Percentiles rank a stretch among this genome's conserved stretches.
phyloP scores from a whole-genome alignment of 345 rosid species.

The Eucalyptus sp. region DNA sequence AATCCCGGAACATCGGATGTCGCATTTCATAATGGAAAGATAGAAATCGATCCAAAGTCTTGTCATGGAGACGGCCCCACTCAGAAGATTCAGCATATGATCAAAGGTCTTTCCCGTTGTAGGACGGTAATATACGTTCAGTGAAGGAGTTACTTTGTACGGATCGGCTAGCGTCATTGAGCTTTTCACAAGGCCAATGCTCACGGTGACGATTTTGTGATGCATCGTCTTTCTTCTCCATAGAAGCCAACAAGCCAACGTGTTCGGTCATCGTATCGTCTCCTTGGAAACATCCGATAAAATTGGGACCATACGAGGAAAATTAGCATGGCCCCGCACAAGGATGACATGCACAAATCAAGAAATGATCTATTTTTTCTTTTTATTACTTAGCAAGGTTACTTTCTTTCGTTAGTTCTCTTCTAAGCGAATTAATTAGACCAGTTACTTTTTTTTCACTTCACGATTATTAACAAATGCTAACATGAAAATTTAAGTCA shows the following conservation, averaged over 20 bases:
- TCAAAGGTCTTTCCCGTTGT: background rate
- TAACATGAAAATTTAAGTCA: background rate
- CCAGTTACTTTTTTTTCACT: background rate
- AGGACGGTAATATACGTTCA: background rate
- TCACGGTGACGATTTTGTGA: no score
- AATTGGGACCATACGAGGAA: background rate
- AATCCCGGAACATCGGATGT: background rate
- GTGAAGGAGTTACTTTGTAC: background rate
- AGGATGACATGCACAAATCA: background rate
- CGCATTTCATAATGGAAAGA: background rate
- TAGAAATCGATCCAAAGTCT: background rate
- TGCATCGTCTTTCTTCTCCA: accelerated
- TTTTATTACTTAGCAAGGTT: background rate
- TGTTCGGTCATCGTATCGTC: background rate
- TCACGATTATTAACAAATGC: background rate
- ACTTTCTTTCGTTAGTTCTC: background rate
- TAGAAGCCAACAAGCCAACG: background rate
- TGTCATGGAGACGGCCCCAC: background rate
- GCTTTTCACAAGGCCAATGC: background rate
- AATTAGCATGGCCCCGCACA: background rate
- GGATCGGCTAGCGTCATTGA: background rate
- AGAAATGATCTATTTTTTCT: background rate
- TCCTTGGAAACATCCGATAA: background rate
- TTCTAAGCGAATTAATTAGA: background rate
- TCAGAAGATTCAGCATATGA: background rate